Evolutionary conservation across 371 early-diverging fungal species (phyloP).

Genomic region (Catenaria anguillulae): DNA sequence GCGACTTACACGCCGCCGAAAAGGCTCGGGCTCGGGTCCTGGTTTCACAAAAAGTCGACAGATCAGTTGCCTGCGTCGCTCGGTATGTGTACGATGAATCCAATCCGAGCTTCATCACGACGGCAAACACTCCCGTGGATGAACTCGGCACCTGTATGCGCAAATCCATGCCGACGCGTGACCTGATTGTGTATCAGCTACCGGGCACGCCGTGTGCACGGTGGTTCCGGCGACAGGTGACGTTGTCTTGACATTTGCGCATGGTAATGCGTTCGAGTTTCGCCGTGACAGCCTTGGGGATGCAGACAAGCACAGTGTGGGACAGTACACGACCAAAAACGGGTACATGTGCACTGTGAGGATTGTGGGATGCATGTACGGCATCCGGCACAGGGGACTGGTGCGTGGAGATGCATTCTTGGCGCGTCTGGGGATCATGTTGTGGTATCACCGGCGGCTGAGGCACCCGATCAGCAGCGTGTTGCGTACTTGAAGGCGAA

Average conservation of each 20-base stretch:
- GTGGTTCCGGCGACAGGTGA: too few relatives aligned
- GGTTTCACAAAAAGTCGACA: background rate
- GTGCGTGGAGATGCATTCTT: background rate
- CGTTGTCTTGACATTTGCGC: too few relatives aligned
- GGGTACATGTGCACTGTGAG: background rate
- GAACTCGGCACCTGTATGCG: too few relatives aligned
- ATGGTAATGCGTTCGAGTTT: too few relatives aligned
- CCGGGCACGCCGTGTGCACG: too few relatives aligned
- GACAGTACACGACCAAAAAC: background rate
- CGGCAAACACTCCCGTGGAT: too few relatives aligned
- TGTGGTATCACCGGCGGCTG: background rate
- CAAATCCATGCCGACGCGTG: too few relatives aligned
- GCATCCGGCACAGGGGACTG: background rate
- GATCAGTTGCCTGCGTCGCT: background rate
- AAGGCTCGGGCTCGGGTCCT: background rate
- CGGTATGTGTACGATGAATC: background rate
- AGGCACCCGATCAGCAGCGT: background rate
- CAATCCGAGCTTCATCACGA: too few relatives aligned
- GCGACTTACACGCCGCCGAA: background rate
- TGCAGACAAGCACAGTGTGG: too few relatives aligned
- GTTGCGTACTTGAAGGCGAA: background rate
- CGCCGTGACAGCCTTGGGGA: too few relatives aligned
- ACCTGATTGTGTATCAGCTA: too few relatives aligned
- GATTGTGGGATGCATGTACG: background rate
- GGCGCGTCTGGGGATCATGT: background rate